A percentile compares a stretch with the other conserved stretches of the same genome.
These are phyloP conservation scores for Neurospora sp. DNA, from an alignment of 495 filamentous ascomycete genomes.

Conservation along the genomic window DNA sequence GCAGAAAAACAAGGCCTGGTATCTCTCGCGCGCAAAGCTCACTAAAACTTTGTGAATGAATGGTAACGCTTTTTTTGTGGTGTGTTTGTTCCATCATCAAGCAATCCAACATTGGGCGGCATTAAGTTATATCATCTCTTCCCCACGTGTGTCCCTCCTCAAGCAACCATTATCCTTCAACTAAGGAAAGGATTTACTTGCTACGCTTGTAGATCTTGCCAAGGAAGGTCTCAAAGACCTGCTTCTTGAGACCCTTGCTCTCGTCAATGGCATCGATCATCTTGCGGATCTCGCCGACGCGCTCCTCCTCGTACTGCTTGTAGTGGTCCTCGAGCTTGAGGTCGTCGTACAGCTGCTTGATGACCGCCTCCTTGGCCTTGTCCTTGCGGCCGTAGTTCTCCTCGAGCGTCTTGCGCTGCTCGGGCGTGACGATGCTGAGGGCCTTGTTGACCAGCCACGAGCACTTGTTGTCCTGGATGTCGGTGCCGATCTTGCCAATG, in stretches of 20 bases:
- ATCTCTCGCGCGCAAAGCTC: background rate
- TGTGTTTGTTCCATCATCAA: background rate
- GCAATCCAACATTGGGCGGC: background rate
- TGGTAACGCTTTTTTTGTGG: background rate
- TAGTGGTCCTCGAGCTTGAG: slow-evolving; percentile 73
- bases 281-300: slow-evolving; percentile 58
- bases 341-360: slow-evolving; percentile 83
- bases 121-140: background rate
- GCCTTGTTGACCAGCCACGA: slow-evolving; percentile 96
- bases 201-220: slow-evolving; percentile 94
- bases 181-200: slow-evolving; percentile 45
- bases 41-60: background rate
- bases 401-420: slow-evolving; percentile 73
- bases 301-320: slow-evolving; percentile 77
- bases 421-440: slow-evolving; percentile 59
- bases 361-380: slow-evolving; percentile 59
- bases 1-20: background rate
- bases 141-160: no score
- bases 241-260: slow-evolving; percentile 74
- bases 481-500: slow-evolving; percentile 97
- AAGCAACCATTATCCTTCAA: no score
- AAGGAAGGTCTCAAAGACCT: slow-evolving; percentile 82
- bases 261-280: slow-evolving; percentile 77
- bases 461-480: slow-evolving; percentile 99
- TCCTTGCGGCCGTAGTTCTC: slow-evolving; percentile 89